phyloP scores from a whole-genome alignment of 805 yeast genomes.

The Limtongia smithiae region DNA sequence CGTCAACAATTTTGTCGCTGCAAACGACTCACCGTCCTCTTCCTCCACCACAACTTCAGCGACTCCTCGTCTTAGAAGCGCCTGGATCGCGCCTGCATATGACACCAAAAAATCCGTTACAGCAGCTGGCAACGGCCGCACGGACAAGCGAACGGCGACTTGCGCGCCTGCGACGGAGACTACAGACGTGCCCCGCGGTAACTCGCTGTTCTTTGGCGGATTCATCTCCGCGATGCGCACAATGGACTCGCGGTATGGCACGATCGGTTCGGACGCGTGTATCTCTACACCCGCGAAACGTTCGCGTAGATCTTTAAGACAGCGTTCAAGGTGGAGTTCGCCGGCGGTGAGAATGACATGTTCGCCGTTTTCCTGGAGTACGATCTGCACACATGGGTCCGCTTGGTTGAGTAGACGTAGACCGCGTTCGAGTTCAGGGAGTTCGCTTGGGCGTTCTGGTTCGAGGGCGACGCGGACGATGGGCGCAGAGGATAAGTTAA shows the following conservation, averaged over 20 bases:
- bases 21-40: slow-evolving; percentile 28
- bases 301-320: slow-evolving; percentile 83
- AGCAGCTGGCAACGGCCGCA: slow-evolving; percentile 54
- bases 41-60: slow-evolving; percentile 6
- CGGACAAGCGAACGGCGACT: slow-evolving; percentile 42
- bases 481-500: slow-evolving; percentile 67
- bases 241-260: slow-evolving; percentile 89
- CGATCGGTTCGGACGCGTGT: slow-evolving; percentile 83
- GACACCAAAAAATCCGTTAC: slow-evolving; percentile 48
- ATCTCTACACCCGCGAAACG: slow-evolving; percentile 91
- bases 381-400: slow-evolving; percentile 91
- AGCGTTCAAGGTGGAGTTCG: slow-evolving; percentile 90
- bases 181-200: slow-evolving; percentile 47
- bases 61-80: slow-evolving; percentile 2
- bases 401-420: slow-evolving; percentile 74
- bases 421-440: slow-evolving; percentile 73
- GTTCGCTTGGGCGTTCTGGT: slow-evolving; percentile 79
- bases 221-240: slow-evolving; percentile 50
- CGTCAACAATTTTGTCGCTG: slow-evolving; percentile 31
- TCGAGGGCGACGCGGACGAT: slow-evolving; percentile 95
- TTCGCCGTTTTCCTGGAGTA: slow-evolving; percentile 85
- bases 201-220: slow-evolving; percentile 44
- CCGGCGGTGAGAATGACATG: slow-evolving; percentile 94
- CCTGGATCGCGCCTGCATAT: slow-evolving; percentile 16
- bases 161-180: slow-evolving; percentile 49